Evolutionary conservation across 1,284 basidiomycete genomes (phyloP).

Genomic region (Xanthoconium separans): DNA sequence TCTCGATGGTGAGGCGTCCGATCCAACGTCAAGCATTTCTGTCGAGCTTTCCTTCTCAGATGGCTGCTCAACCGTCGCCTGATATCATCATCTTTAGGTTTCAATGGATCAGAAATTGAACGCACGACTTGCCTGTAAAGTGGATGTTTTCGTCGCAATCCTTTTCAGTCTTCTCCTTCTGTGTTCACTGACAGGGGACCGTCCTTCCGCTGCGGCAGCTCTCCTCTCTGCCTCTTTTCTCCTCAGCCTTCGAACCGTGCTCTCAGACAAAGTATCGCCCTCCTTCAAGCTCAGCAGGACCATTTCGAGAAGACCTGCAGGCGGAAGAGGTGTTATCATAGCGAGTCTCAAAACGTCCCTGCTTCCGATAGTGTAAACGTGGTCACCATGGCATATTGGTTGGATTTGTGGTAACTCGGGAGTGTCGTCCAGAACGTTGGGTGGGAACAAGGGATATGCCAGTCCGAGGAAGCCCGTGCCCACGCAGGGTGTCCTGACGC

Average conservation of each 20-base stretch:
- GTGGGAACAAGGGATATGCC: constrained; percentile 2
- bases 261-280: constrained; percentile 27
- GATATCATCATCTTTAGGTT: not conserved
- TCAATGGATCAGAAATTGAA: not conserved
- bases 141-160: constrained; percentile 4
- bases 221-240: constrained; percentile 24
- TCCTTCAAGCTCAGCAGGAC: constrained; percentile 26
- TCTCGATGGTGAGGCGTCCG: not conserved
- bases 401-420: constrained; percentile 19
- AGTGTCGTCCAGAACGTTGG: constrained; percentile 15
- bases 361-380: not conserved
- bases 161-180: constrained; percentile 24
- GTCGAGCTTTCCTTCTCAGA: constrained; percentile 1
- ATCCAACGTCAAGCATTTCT: not conserved
- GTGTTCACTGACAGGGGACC: constrained; percentile 25
- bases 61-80: not conserved
- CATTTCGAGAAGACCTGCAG: constrained; percentile 18
- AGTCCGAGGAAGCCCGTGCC: constrained; percentile 29
- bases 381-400: constrained; percentile 18
- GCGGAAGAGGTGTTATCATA: constrained; percentile 24
- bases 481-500: constrained; percentile 17
- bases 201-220: constrained; percentile 22
- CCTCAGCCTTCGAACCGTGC: constrained; percentile 25
- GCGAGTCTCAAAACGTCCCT: constrained; percentile 19
- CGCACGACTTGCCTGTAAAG: constrained; percentile 13